Conservation (phyloP, 2,329 filamentous ascomycete genomes). For the Cladosporium sp. region DNA sequence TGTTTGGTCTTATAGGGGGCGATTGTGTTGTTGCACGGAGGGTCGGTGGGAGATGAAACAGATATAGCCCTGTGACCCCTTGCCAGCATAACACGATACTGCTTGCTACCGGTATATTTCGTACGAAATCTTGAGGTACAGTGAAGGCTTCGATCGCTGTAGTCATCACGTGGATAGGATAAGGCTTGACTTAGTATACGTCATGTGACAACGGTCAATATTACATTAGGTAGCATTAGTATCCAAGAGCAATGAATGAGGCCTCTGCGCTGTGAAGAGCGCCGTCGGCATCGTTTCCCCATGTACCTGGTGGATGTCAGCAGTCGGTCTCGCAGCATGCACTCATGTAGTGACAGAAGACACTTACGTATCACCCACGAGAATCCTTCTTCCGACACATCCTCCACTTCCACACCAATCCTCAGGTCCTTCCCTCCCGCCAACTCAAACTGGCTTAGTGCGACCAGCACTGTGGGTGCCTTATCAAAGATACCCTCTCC, state of each 20-base stretch:
- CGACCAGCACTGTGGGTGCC: conserved; percentile 15
- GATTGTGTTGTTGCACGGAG: too few relatives aligned
- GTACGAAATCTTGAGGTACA: too few relatives aligned
- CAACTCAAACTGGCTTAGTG: conserved; percentile 8
- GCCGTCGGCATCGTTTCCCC: conserved; percentile 2
- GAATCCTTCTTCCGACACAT: conserved; percentile 6
- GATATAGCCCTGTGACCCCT: too few relatives aligned
- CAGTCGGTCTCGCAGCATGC: background rate
- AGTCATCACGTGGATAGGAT: too few relatives aligned
- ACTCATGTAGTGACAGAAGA: background rate
- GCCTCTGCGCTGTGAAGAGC: conserved; percentile 6
- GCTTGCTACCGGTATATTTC: too few relatives aligned
- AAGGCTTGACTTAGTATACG: too few relatives aligned
- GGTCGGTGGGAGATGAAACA: too few relatives aligned
- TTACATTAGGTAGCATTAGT: conserved; percentile 1
- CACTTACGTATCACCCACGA: conserved; percentile 10
- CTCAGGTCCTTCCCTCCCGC: conserved; percentile 8
- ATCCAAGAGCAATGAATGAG: conserved; percentile 9
- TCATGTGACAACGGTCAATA: too few relatives aligned
- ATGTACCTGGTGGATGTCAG: conserved; percentile 6
- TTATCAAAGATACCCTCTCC: conserved; percentile 11
- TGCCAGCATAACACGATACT: too few relatives aligned
- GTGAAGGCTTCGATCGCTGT: too few relatives aligned
- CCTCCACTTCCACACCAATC: conserved; percentile 7
- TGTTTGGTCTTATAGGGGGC: too few relatives aligned